Evolutionary conservation across 306 rosid genomes (phyloP).

Genomic region (Quercus gilva): DNA sequence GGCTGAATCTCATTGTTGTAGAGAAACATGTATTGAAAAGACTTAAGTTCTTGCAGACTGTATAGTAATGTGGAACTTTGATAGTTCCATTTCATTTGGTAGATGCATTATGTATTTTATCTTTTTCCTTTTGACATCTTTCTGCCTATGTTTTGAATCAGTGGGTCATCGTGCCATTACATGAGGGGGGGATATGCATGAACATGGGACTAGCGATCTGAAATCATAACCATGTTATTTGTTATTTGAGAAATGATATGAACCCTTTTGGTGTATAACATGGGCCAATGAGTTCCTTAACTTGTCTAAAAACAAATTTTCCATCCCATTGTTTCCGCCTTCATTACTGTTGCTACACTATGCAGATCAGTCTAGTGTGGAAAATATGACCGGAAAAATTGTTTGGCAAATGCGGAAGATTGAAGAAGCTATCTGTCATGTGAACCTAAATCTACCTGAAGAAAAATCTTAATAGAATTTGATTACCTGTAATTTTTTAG

Average conservation of each 20-base stretch:
- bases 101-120: conserved; percentile 5
- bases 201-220: not conserved
- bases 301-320: not conserved
- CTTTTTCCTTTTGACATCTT: not conserved
- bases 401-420: no score
- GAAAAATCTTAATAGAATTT: no score
- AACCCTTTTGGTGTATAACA: not conserved
- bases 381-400: no score
- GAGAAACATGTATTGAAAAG: not conserved
- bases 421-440: no score
- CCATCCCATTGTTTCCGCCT: not conserved
- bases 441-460: no score
- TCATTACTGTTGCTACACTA: not conserved
- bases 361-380: no score
- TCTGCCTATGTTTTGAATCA: not conserved
- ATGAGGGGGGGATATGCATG: not conserved
- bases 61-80: conserved; percentile 18
- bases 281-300: not conserved
- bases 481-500: no score
- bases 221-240: not conserved
- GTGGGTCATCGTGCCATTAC: not conserved
- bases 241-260: not conserved
- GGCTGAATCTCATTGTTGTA: not conserved
- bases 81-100: not conserved
- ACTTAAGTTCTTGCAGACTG: conserved; percentile 16